Percentiles rank a stretch among this genome's conserved stretches.
These are phyloP conservation scores for Pelargonium australe DNA, from an alignment of 441 rosid genomes.

Conservation along the genomic window DNA sequence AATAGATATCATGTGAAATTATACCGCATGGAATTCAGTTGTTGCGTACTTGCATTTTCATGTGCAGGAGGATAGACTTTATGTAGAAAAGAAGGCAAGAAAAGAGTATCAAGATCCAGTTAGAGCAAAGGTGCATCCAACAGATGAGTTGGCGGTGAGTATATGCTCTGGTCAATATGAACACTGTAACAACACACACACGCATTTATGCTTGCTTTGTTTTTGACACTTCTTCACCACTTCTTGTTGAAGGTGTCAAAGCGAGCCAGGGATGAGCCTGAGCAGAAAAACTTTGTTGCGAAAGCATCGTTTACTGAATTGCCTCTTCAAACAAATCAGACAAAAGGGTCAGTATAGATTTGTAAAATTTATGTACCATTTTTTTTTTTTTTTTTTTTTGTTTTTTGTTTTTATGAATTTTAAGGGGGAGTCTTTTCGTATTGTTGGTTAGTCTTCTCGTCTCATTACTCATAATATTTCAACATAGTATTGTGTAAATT, in stretches of 20 bases:
- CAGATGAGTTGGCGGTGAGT: constrained; percentile 49
- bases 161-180: constrained; percentile 16
- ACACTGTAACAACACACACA: too few relatives aligned
- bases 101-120: constrained; percentile 25
- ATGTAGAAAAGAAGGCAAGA: constrained; percentile 33
- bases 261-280: constrained; percentile 24
- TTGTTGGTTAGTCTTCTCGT: too few relatives aligned
- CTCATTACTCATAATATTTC: too few relatives aligned
- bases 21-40: constrained; percentile 12
- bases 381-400: neutral
- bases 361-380: neutral
- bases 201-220: neutral
- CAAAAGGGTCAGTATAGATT: constrained; percentile 41
- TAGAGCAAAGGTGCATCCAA: neutral
- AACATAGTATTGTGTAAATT: too few relatives aligned
- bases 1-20: neutral
- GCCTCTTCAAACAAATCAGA: constrained; percentile 28
- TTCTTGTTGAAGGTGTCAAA: constrained; percentile 42
- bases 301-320: constrained; percentile 36
- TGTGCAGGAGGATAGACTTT: constrained; percentile 38
- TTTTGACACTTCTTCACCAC: constrained; percentile 9
- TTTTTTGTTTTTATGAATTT: neutral
- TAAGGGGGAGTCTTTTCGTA: neutral
- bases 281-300: neutral
- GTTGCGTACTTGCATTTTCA: constrained; percentile 2